Evolutionary conservation across 129 eudicot genomes (phyloP), one percentile per base, ranked within the genome.

Genomic region (Tagetes erecta): DNA sequence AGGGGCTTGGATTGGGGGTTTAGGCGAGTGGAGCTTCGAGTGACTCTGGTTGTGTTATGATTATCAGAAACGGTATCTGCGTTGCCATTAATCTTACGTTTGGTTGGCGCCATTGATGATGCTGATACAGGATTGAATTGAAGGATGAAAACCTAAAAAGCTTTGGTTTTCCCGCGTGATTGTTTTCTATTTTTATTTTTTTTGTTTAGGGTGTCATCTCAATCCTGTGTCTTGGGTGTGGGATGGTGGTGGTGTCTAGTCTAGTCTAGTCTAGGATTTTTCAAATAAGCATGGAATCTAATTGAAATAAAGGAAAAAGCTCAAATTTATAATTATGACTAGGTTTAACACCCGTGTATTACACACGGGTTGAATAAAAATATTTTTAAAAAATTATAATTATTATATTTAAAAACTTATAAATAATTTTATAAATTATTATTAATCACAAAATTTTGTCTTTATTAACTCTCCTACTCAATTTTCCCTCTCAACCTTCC

Each of bases 11-110:
- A 37, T 9, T 70, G 64, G 63, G 33, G 37, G 8, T 52, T 36
- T 7, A 5, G 73, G 81, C 85, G 85, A 6, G 78, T 37, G 1
- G 85, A 81, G 75, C 81, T 81, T 1, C 85, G 81, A 56, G 85
- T 81, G 13, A 46, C 78, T 52, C 81, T 81, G 45, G 85, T 64
- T 34, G 77, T 9, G 8, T 60, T 39, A 41, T n/a, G 52, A 33
- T 36, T 52, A 34, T 76, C 68, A 38, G 75, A 20, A 35, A 7
- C 30, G 47, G 2, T 45, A 0, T 30, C 72, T 41, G 45, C 12
- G n/a, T 80, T 56, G 34, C 2, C n/a, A 49, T 70, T 73, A 40
- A 1, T 71, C 60, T 64, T 73, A 62, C 71, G 71, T 56, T 67
- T 67, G 20, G 70, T 40, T 35, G 71, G 71, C 39, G 71, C 71